Evolutionary conservation across 192 early-diverging fungal genomes (phyloP).

Genomic region (Podila verticillata): DNA sequence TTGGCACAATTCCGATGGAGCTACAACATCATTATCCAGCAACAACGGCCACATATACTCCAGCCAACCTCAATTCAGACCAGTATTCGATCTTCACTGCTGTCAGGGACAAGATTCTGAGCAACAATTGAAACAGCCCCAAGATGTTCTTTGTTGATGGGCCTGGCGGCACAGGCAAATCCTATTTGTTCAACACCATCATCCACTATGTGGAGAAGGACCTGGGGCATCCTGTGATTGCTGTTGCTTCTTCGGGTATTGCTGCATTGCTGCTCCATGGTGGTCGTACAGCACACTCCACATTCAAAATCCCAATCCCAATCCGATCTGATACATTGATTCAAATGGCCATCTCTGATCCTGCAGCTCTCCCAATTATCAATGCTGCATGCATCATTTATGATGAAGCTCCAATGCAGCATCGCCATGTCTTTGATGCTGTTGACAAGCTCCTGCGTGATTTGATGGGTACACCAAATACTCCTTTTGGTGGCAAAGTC

Average conservation of each 20-base stretch:
- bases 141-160: constrained; percentile 26
- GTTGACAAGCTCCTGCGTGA: no score
- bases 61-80: no score
- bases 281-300: constrained; percentile 33
- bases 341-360: no score
- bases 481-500: no score
- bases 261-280: constrained; percentile 36
- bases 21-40: no score
- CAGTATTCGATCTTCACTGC: no score
- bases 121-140: no score
- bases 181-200: constrained; percentile 25
- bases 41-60: no score
- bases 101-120: no score
- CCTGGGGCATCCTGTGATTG: constrained; percentile 6
- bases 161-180: constrained; percentile 29
- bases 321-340: background rate
- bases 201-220: constrained; percentile 3
- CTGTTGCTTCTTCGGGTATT: constrained; percentile 37
- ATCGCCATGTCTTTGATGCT: constrained; percentile 2
- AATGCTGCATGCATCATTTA: constrained; percentile 20
- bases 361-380: no score
- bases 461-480: no score
- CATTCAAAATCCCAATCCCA: constrained; percentile 43
- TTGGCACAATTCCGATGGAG: no score
- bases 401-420: constrained; percentile 34